These are phyloP conservation scores for Nicotiana attenuata DNA, from an alignment of 257 asterid genomes.

Conservation along the genomic window DNA sequence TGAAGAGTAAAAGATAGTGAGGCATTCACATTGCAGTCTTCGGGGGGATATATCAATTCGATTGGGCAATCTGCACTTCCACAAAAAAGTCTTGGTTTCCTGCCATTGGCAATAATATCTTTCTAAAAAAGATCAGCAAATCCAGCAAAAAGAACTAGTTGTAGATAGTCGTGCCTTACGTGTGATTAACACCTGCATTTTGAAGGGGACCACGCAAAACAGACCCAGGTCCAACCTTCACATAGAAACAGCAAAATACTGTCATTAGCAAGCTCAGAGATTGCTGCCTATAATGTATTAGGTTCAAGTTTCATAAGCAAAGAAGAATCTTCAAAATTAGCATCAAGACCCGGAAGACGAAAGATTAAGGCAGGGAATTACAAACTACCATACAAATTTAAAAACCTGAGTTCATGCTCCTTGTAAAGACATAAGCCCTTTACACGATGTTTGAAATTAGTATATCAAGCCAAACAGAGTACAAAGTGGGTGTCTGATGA, in stretches of 20 bases:
- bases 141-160: constrained; percentile 12
- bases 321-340: neutral
- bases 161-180: constrained; percentile 34
- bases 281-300: neutral
- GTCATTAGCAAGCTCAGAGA: neutral
- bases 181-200: constrained; percentile 45
- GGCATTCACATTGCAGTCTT: constrained; percentile 86
- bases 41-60: constrained; percentile 80
- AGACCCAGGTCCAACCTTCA: constrained; percentile 90
- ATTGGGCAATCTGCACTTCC: constrained; percentile 51
- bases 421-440: neutral
- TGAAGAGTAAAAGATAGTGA: constrained; percentile 82
- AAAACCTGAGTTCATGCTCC: neutral
- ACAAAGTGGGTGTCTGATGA: neutral
- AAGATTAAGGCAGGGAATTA: neutral
- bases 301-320: constrained; percentile 2
- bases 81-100: constrained; percentile 57
- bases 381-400: neutral
- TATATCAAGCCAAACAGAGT: neutral
- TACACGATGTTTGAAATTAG: neutral
- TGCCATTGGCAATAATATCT: constrained; percentile 11
- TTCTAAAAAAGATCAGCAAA: neutral
- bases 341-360: neutral
- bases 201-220: constrained; percentile 63
- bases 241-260: constrained; percentile 12